These are phyloP conservation scores for Sugiyamaella castrensis DNA, from an alignment of 1,139 yeast species.

Conservation along the genomic window DNA sequence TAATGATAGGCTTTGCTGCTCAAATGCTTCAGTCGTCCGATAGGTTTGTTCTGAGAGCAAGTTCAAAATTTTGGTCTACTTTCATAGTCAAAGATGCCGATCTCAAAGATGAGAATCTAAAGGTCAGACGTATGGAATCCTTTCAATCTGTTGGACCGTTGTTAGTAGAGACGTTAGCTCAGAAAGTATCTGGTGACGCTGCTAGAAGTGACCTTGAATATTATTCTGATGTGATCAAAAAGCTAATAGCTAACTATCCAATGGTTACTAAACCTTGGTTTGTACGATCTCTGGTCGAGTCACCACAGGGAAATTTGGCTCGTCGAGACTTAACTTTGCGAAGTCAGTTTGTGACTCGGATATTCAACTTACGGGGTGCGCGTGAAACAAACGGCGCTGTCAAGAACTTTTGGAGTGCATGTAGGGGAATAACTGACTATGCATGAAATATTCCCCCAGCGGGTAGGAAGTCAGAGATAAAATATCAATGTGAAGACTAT, in stretches of 20 bases:
- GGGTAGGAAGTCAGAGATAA: too few relatives aligned
- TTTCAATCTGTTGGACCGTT: constrained; percentile 26
- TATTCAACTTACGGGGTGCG: constrained; percentile 63
- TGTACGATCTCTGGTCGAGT: constrained; percentile 37
- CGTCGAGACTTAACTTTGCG: constrained; percentile 27
- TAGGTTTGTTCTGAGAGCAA: constrained; percentile 60
- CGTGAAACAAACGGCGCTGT: constrained; percentile 56
- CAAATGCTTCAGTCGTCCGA: constrained; percentile 55
- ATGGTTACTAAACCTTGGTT: constrained; percentile 50
- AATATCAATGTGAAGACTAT: too few relatives aligned
- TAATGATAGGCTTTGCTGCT: constrained; percentile 34
- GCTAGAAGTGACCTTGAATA: constrained; percentile 62
- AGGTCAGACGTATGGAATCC: constrained; percentile 31
- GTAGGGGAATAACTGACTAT: constrained; percentile 39
- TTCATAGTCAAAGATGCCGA: constrained; percentile 41
- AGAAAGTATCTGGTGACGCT: constrained; percentile 41
- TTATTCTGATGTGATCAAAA: constrained; percentile 54
- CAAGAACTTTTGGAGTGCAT: constrained; percentile 60
- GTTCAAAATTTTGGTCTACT: constrained; percentile 63
- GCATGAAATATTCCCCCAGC: constrained; percentile 4
- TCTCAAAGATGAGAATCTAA: background rate
- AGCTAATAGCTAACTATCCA: constrained; percentile 53
- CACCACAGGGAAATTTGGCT: constrained; percentile 30
- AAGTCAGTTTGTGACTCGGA: constrained; percentile 48
- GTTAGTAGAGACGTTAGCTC: constrained; percentile 26